Evolutionary conservation across 179 eudicot genomes (phyloP).

Genomic region (Carnegiea gigantea): DNA sequence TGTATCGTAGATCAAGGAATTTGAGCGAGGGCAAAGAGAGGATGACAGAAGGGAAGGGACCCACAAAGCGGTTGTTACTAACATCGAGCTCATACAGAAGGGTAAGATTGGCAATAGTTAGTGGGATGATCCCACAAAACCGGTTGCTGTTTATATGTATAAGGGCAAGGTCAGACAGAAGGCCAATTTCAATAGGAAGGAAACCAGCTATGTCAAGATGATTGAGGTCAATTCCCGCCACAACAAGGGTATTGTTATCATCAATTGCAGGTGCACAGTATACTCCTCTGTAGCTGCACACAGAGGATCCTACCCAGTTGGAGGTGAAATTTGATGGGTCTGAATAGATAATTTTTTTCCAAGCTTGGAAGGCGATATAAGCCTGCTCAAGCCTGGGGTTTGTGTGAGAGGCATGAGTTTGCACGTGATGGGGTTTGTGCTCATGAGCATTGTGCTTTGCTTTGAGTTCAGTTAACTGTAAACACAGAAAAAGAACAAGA

Average conservation of each 20-base stretch:
- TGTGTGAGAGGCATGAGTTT: neutral
- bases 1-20: constrained; percentile 38
- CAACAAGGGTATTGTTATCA: constrained; percentile 26
- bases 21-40: constrained; percentile 26
- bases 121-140: constrained; percentile 42
- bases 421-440: constrained; percentile 7
- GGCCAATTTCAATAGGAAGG: constrained; percentile 34
- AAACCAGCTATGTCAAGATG: constrained; percentile 41
- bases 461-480: constrained; percentile 2
- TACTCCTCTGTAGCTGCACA: constrained; percentile 37
- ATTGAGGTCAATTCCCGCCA: constrained; percentile 38
- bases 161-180: constrained; percentile 33
- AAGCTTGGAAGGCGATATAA: constrained; percentile 37
- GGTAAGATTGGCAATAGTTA: constrained; percentile 25
- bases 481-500: constrained; percentile 10
- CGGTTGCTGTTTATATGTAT: constrained; percentile 41
- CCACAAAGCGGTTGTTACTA: constrained; percentile 42
- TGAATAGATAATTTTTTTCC: constrained; percentile 39
- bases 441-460: constrained; percentile 15
- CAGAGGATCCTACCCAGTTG: constrained; percentile 38
- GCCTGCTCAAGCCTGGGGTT: constrained; percentile 22
- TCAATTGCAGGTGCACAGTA: constrained; percentile 34
- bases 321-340: constrained; percentile 42
- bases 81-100: constrained; percentile 37
- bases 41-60: constrained; percentile 34